Evolutionary conservation across 2,329 filamentous ascomycete species (phyloP).

Genomic region (Xylaria sp.): DNA sequence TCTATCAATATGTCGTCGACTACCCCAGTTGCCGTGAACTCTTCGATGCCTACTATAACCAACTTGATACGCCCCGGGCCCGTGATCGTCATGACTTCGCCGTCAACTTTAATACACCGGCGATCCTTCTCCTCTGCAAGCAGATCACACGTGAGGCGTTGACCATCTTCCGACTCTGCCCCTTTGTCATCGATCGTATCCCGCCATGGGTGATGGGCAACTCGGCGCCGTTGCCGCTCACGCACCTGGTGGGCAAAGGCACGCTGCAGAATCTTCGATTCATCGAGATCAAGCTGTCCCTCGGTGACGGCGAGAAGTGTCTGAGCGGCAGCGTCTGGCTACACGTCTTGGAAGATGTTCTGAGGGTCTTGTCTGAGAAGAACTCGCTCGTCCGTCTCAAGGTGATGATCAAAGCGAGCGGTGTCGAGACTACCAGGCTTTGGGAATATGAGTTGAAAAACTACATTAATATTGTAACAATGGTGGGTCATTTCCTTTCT

Average conservation of each 20-base stretch:
- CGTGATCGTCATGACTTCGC: constrained; percentile 9
- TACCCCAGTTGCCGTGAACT: constrained; percentile 30
- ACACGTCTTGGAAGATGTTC: constrained; percentile 25
- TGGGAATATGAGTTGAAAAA: constrained; percentile 24
- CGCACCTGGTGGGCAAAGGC: constrained; percentile 27
- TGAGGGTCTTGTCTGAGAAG: constrained; percentile 25
- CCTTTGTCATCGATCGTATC: constrained; percentile 34
- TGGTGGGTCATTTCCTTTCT: constrained; percentile 16
- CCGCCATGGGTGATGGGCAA: constrained; percentile 33
- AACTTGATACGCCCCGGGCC: constrained; percentile 19
- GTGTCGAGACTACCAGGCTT: constrained; percentile 17
- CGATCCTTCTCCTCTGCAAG: constrained; percentile 34
- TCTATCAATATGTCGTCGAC: constrained; percentile 30
- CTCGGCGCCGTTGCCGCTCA: constrained; percentile 24
- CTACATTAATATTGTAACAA: constrained; percentile 22
- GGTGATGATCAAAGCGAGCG: constrained; percentile 31
- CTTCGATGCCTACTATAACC: constrained; percentile 30
- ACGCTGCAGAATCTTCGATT: constrained; percentile 32
- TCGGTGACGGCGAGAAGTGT: constrained; percentile 28
- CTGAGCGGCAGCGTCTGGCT: constrained; percentile 29
- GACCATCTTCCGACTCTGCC: constrained; percentile 24
- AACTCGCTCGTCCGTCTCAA: constrained; percentile 29
- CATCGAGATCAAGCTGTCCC: constrained; percentile 31
- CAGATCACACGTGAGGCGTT: constrained; percentile 33
- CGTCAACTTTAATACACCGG: constrained; percentile 27